Conservation (phyloP, 345 rosid species). For the Kandelia obovata region DNA sequence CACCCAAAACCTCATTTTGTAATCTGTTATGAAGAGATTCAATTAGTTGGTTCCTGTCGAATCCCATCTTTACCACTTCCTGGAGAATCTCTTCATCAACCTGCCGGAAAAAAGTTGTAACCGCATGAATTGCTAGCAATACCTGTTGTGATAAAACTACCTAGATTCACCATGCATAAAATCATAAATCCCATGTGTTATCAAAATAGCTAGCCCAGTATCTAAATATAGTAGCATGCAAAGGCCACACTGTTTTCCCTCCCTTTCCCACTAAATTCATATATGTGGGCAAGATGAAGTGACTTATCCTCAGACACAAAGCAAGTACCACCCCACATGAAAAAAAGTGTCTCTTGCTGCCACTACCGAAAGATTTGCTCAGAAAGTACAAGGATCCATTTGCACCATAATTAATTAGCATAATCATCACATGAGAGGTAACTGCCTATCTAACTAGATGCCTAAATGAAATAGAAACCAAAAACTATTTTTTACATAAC, state of each 20-base stretch:
- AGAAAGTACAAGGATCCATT: not conserved
- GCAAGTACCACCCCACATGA: not conserved
- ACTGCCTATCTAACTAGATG: not conserved
- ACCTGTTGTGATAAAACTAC: not conserved
- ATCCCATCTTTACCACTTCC: conserved; percentile 64
- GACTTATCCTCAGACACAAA: not conserved
- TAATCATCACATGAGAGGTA: not conserved
- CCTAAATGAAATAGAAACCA: not conserved
- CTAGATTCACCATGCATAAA: no score
- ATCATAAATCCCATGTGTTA: no score
- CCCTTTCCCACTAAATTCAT: not conserved
- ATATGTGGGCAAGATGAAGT: not conserved
- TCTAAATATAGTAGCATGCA: no score
- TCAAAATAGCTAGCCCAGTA: no score
- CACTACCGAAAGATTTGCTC: not conserved
- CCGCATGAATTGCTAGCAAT: not conserved
- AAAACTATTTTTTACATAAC: no score
- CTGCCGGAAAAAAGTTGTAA: conserved; percentile 33
- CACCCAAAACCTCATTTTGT: conserved; percentile 57
- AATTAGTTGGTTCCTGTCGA: conserved; percentile 53
- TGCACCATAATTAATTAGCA: not conserved
- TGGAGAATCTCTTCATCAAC: conserved; percentile 74
- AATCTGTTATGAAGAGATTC: conserved; percentile 65
- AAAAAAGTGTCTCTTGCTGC: not conserved
- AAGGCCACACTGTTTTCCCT: no score